These are phyloP conservation scores for Epichloe bromicola DNA, from an alignment of 2,329 filamentous ascomycete genomes.

Conservation along the genomic window DNA sequence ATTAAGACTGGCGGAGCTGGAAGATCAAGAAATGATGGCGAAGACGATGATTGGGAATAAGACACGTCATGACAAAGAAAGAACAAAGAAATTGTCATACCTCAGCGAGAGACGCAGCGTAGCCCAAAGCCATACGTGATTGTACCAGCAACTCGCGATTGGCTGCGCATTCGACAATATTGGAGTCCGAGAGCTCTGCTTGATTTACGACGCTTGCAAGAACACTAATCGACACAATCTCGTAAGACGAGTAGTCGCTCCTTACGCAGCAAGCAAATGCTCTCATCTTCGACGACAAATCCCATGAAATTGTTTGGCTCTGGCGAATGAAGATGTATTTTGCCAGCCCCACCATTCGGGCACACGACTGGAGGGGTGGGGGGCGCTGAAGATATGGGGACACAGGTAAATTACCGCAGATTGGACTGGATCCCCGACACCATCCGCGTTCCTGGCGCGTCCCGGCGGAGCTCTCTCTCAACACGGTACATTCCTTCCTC, in stretches of 20 bases:
- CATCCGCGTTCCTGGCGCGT: constrained; percentile 3
- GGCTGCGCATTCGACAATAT: neutral
- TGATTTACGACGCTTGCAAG: neutral
- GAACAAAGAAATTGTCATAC: neutral
- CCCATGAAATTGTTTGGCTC: no score
- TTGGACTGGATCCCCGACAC: neutral
- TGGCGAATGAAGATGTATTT: no score
- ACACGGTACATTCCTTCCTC: neutral
- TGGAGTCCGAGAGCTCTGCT: neutral
- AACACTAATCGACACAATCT: neutral
- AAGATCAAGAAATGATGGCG: constrained; percentile 27
- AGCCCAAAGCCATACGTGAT: neutral
- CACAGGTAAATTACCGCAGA: neutral
- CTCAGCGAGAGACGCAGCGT: neutral
- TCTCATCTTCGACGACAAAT: neutral
- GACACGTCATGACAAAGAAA: neutral
- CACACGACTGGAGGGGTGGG: constrained; percentile 1
- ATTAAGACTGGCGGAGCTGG: constrained; percentile 38
- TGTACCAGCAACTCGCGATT: neutral
- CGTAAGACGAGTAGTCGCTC: neutral
- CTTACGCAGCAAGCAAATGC: neutral
- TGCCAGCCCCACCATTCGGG: neutral
- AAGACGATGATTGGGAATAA: constrained; percentile 51
- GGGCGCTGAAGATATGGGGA: neutral
- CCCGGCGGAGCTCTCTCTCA: neutral